Evolutionary conservation across 768 basidiomycete species (phyloP).

Genomic region (Mycena polygramma): DNA sequence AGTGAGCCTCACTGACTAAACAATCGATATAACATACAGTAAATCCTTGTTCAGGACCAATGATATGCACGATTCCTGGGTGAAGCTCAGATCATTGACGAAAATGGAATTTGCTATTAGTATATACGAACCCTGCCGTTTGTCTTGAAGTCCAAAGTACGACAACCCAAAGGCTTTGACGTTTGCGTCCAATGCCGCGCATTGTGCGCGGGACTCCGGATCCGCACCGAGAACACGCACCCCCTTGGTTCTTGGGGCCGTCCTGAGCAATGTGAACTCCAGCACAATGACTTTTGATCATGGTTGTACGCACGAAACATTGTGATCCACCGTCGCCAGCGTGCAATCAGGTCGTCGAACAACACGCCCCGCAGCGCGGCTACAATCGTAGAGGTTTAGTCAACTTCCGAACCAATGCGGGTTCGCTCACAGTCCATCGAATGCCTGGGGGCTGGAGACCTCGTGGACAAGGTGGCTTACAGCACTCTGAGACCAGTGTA

Average conservation of each 20-base stretch:
- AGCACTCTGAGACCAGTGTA: not conserved
- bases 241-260: conserved; percentile 1
- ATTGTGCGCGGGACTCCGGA: conserved; percentile 88
- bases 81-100: not conserved
- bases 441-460: conserved; percentile 94
- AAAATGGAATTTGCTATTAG: not conserved
- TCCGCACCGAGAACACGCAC: conserved; percentile 50
- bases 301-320: conserved; percentile 74
- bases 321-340: conserved; percentile 90
- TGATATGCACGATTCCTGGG: conserved; percentile 86
- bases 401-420: conserved; percentile 24
- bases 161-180: conserved; percentile 92
- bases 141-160: conserved; percentile 92
- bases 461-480: conserved; percentile 81
- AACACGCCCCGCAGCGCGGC: conserved; percentile 78
- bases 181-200: conserved; percentile 85
- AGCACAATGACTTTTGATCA: conserved; percentile 67
- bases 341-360: conserved; percentile 92
- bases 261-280: conserved; percentile 45
- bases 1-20: conserved; percentile 18
- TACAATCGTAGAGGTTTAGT: conserved; percentile 43
- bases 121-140: conserved; percentile 76
- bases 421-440: conserved; percentile 79
- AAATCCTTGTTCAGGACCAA: conserved; percentile 95
- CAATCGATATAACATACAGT: conserved; percentile 61